Evolutionary conservation across 2,329 filamentous ascomycete genomes (phyloP).

Genomic region (Hymenoscyphus occultus): DNA sequence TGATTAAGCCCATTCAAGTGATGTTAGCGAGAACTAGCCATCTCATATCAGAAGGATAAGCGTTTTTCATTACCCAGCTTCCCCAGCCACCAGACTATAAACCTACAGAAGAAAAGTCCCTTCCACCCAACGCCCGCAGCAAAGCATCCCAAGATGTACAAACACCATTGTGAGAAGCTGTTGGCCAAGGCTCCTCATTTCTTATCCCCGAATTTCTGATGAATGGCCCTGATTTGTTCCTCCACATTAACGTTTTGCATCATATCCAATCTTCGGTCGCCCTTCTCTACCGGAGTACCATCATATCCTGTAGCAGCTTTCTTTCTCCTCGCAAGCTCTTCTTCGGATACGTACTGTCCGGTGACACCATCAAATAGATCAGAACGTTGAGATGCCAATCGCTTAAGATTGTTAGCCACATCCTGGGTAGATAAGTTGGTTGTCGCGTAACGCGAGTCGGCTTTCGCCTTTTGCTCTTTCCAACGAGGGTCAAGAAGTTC

Average conservation of each 20-base stretch:
- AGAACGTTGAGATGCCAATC: slow-evolving; percentile 82
- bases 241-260: slow-evolving; percentile 74
- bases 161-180: not conserved
- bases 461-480: slow-evolving; percentile 93
- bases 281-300: slow-evolving; percentile 56
- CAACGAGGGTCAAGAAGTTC: slow-evolving; percentile 90
- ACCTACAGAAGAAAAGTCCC: not conserved
- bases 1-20: not conserved
- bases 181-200: slow-evolving; percentile 22
- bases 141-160: slow-evolving; percentile 5
- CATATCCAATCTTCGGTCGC: slow-evolving; percentile 53
- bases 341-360: slow-evolving; percentile 64
- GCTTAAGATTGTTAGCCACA: slow-evolving; percentile 90
- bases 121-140: not conserved
- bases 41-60: not conserved
- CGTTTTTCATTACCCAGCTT: not conserved
- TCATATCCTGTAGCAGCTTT: slow-evolving; percentile 68
- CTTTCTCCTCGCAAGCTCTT: slow-evolving; percentile 76
- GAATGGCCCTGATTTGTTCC: slow-evolving; percentile 74
- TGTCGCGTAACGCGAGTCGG: slow-evolving; percentile 77
- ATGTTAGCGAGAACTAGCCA: not conserved
- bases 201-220: slow-evolving; percentile 50
- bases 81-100: not conserved
- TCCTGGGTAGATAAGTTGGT: slow-evolving; percentile 85
- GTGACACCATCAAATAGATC: slow-evolving; percentile 80